Conservation (phyloP, 2,329 filamentous ascomycete genomes). For the Aureobasidium sp. region DNA sequence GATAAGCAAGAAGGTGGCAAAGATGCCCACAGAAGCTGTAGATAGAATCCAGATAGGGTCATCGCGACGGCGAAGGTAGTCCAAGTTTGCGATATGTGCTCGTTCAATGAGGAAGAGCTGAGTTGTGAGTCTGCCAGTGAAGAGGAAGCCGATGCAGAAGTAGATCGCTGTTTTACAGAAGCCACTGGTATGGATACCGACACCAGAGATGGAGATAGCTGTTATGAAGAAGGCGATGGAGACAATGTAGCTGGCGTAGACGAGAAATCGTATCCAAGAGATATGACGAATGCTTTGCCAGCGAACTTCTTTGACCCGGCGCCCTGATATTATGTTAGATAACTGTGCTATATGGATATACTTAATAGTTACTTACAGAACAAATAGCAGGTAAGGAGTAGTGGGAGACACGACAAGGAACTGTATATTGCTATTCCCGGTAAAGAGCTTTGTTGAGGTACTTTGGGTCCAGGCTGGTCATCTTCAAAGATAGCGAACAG, state of each 20-base stretch:
- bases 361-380: neutral
- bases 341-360: too few species aligned
- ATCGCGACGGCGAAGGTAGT: constrained; percentile 22
- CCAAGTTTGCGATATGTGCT: constrained; percentile 28
- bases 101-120: constrained; percentile 36
- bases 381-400: neutral
- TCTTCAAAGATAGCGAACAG: constrained; percentile 1
- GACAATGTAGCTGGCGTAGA: constrained; percentile 27
- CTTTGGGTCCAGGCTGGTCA: neutral
- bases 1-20: constrained; percentile 18
- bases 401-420: neutral
- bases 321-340: neutral
- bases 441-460: neutral
- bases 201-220: constrained; percentile 24
- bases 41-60: constrained; percentile 29
- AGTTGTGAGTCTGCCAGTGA: constrained; percentile 25
- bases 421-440: neutral
- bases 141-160: constrained; percentile 31
- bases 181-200: constrained; percentile 19
- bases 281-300: constrained; percentile 16
- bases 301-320: constrained; percentile 7
- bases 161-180: constrained; percentile 28
- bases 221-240: constrained; percentile 27
- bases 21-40: constrained; percentile 17
- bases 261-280: constrained; percentile 25